Base-by-base conservation (phyloP, 768 basidiomycete genomes). In the Inosperma sp. region DNA sequence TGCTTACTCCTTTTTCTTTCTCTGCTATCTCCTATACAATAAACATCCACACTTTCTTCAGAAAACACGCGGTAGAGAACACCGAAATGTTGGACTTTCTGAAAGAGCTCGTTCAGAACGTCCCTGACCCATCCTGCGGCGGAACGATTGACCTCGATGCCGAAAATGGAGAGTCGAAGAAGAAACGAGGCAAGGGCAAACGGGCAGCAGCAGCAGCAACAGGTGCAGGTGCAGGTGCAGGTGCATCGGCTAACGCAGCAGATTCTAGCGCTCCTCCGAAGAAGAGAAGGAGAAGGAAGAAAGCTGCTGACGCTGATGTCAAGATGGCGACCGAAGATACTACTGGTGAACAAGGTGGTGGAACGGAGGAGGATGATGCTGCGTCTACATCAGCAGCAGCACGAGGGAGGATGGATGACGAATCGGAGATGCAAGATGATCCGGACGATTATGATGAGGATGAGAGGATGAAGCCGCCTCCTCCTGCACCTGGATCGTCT, bases 31-130 rank as follows among this genome's bases (percentile, higher is more conserved):
- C 43, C 25, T 21, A 27, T 26, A 31, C 49, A 21, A 9, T 33
- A 9, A 9, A 9, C 16, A 33, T 33, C 31, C 31, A 33, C 31
- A 19, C 25, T 39, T 13, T 29, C 30, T 19, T 9, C 64, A 97
- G 94, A 56, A 98, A 98, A 75, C 89, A 93, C 59, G 91, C 93
- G 0, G 83, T 97, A 7, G 86, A 89, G 51, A 84, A 83, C 13
- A 87, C 84, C 9, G 85, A 92, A 56, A 88, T 83, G 74, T 82
- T 97, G 43, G 95, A 97, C 67, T 98, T 97, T 68, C 78, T 97
- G 26, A 88, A 90, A 63, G 93, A 97, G 63, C 82, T 96, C 46
- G 93, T 95, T 19, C 83, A 87, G 61, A 71, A 75, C 29, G 82
- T 95, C 5, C 86, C 90, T 1, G 93, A 97, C 67, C 93, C 93